Evolutionary conservation across 1,284 basidiomycete species (phyloP).

Genomic region (Pseudozyma pruni): DNA sequence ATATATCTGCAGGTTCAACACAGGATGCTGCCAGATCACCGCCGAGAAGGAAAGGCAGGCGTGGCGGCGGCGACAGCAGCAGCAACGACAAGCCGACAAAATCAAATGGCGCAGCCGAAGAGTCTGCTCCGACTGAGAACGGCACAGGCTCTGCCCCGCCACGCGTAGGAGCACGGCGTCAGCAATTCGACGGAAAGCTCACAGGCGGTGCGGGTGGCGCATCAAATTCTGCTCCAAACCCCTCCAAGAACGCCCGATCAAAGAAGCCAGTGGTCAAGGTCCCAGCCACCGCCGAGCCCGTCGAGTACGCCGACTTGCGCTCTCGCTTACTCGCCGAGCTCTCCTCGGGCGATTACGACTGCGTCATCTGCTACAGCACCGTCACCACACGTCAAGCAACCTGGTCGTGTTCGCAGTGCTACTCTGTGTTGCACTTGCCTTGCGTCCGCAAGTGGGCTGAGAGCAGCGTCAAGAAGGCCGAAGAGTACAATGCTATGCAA

Average conservation of each 20-base stretch:
- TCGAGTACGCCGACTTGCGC: slow-evolving; percentile 62
- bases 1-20: background rate
- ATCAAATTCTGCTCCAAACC: background rate
- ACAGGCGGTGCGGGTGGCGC: slow-evolving; percentile 18
- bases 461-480: slow-evolving; percentile 60
- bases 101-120: slow-evolving; percentile 1
- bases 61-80: slow-evolving; percentile 11
- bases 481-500: slow-evolving; percentile 66
- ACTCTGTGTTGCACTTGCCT: slow-evolving; percentile 61
- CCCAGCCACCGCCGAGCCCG: slow-evolving; percentile 23
- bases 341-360: slow-evolving; percentile 63
- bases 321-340: slow-evolving; percentile 62
- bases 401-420: slow-evolving; percentile 66
- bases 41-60: slow-evolving; percentile 5
- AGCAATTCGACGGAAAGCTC: slow-evolving; percentile 55
- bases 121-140: background rate
- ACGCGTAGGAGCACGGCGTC: slow-evolving; percentile 26
- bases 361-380: slow-evolving; percentile 64
- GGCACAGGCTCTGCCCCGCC: slow-evolving; percentile 5
- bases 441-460: slow-evolving; percentile 66
- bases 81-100: slow-evolving; percentile 16
- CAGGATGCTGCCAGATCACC: slow-evolving; percentile 3
- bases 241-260: slow-evolving; percentile 14
- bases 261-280: slow-evolving; percentile 34
- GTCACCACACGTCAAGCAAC: slow-evolving; percentile 55